These are phyloP conservation scores for Microbotryum saponariae DNA, from an alignment of 1,284 basidiomycete species.

Conservation along the genomic window DNA sequence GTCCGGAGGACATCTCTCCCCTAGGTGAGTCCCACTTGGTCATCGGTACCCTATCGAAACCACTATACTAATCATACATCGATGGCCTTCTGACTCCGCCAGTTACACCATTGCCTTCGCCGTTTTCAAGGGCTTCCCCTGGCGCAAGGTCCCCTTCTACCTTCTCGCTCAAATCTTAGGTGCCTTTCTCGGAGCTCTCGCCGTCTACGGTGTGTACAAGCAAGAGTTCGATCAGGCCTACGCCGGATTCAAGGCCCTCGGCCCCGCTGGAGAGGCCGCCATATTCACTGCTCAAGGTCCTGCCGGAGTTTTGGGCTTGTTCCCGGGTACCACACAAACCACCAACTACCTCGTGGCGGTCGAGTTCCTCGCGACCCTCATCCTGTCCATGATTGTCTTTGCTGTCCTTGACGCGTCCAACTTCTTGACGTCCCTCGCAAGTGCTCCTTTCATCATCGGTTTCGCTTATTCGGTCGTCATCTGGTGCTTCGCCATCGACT, in stretches of 20 bases:
- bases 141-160: constrained; percentile 66
- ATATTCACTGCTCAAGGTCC: constrained; percentile 26
- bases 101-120: constrained; percentile 23
- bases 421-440: constrained; percentile 25
- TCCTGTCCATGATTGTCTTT: constrained; percentile 33
- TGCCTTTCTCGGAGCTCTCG: constrained; percentile 56
- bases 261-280: neutral
- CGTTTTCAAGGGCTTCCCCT: constrained; percentile 53
- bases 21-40: constrained; percentile 1
- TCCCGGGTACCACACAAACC: constrained; percentile 3
- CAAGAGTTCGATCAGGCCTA: constrained; percentile 54
- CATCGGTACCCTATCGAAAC: no score
- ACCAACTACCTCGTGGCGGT: constrained; percentile 9
- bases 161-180: constrained; percentile 64
- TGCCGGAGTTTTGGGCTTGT: constrained; percentile 24
- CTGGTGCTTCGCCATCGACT: constrained; percentile 9
- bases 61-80: no score
- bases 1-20: constrained; percentile 33
- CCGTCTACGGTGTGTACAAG: constrained; percentile 67
- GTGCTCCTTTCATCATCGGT: constrained; percentile 29
- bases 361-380: constrained; percentile 25
- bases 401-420: constrained; percentile 32
- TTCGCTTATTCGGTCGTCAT: constrained; percentile 21
- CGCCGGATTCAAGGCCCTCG: constrained; percentile 7
- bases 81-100: no score